Percentiles rank a stretch among this genome's conserved stretches.
Evolutionary conservation across 2,329 filamentous ascomycete genomes (phyloP).

Genomic region (Microcera coccophila): DNA sequence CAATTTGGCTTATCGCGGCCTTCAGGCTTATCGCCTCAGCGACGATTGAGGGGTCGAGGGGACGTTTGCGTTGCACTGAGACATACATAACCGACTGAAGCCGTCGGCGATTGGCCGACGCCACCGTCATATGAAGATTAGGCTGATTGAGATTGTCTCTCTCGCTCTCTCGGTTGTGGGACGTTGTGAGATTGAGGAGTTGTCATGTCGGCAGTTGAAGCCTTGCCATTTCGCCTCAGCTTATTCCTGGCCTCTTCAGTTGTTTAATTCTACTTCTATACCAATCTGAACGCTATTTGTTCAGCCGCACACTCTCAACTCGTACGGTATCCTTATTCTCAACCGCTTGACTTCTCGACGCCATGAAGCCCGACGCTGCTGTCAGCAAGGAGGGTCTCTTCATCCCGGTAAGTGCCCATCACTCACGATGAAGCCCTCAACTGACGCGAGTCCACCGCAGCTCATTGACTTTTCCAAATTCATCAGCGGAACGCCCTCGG

Average conservation of each 20-base stretch:
- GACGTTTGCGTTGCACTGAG: not conserved
- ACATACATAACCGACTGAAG: not conserved
- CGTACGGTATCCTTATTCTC: too few species aligned
- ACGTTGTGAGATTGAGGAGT: too few species aligned
- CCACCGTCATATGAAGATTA: not conserved
- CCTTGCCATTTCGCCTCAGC: too few species aligned
- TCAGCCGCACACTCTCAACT: too few species aligned
- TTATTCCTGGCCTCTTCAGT: too few species aligned
- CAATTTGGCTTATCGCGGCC: not conserved
- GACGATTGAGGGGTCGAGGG: slow-evolving; percentile 6
- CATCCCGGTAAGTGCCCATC: slow-evolving; percentile 52
- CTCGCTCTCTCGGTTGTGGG: too few species aligned
- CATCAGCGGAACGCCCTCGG: slow-evolving; percentile 55
- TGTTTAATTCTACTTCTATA: too few species aligned
- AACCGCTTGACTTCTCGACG: too few species aligned
- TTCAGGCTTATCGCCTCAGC: slow-evolving; percentile 7
- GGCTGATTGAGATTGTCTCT: too few species aligned
- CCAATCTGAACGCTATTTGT: too few species aligned
- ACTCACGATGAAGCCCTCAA: not conserved
- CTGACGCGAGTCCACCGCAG: slow-evolving; percentile 7
- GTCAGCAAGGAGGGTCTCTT: slow-evolving; percentile 51
- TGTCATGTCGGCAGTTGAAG: too few species aligned
- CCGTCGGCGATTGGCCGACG: not conserved
- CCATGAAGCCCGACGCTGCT: slow-evolving; percentile 37
- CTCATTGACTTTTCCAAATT: slow-evolving; percentile 65